phyloP scores from a whole-genome alignment of 2,329 filamentous ascomycete genomes.

The Trichophyton rubrum region DNA sequence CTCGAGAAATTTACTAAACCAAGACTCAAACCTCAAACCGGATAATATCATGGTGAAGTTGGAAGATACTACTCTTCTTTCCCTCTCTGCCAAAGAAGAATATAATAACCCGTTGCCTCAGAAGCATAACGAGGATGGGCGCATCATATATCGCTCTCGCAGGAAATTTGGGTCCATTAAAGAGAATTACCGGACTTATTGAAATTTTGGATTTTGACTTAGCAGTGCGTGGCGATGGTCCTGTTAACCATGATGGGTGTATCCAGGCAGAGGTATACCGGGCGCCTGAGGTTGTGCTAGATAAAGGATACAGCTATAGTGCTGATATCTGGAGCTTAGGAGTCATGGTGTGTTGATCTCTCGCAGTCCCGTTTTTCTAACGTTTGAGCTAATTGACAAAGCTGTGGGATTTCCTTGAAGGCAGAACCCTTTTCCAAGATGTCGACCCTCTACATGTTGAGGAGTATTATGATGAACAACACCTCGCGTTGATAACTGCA shows the following conservation, averaged over 20 bases:
- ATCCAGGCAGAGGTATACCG: slow-evolving; percentile 33
- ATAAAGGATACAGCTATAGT: slow-evolving; percentile 24
- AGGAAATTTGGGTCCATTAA: slow-evolving; percentile 21
- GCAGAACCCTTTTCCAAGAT: slow-evolving; percentile 19
- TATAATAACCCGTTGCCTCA: slow-evolving; percentile 20
- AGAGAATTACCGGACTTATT: slow-evolving; percentile 16
- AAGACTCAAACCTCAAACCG: slow-evolving; percentile 28
- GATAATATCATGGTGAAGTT: slow-evolving; percentile 31
- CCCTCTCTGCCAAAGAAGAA: slow-evolving; percentile 19
- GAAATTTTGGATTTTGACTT: slow-evolving; percentile 27
- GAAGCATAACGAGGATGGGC: slow-evolving; percentile 20
- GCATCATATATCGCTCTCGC: slow-evolving; percentile 24
- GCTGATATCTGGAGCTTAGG: slow-evolving; percentile 30
- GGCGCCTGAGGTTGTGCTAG: slow-evolving; percentile 26
- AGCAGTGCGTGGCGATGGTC: slow-evolving; percentile 22
- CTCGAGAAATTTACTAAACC: neutral
- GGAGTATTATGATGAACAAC: slow-evolving; percentile 15
- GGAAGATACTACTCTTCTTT: slow-evolving; percentile 18
- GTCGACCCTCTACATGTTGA: slow-evolving; percentile 14
- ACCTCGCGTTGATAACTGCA: slow-evolving; percentile 13
- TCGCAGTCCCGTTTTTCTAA: neutral
- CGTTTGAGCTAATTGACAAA: slow-evolving; percentile 13
- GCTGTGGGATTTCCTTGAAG: slow-evolving; percentile 25
- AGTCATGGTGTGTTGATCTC: slow-evolving; percentile 20
- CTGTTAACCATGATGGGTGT: slow-evolving; percentile 25